phyloP scores from a whole-genome alignment of 2,329 filamentous ascomycete species.

The Alternaria sp. region DNA sequence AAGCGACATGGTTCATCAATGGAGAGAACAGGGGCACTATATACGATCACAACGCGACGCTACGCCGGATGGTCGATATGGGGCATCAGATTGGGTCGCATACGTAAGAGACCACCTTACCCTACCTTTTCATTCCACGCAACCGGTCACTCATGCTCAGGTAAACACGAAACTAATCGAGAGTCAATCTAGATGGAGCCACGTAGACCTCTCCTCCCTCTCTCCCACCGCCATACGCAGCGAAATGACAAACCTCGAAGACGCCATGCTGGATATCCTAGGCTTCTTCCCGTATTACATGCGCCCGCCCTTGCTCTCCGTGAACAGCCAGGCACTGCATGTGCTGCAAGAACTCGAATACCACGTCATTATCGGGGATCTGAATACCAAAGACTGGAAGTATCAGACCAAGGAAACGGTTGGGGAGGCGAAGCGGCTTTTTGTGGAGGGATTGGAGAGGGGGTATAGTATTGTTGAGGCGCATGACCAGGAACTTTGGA shows the following conservation, averaged over 20 bases:
- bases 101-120: background rate
- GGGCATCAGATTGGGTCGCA: constrained; percentile 5
- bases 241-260: constrained; percentile 56
- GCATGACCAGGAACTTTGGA: constrained; percentile 13
- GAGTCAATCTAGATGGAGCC: constrained; percentile 46
- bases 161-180: too few species aligned
- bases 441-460: constrained; percentile 34
- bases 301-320: constrained; percentile 48
- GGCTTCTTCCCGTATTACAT: constrained; percentile 60
- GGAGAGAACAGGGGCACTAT: background rate
- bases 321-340: constrained; percentile 38
- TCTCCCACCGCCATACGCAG: constrained; percentile 48
- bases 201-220: constrained; percentile 51
- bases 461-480: constrained; percentile 11
- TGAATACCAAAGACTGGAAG: constrained; percentile 66
- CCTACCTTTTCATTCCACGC: too few species aligned
- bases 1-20: constrained; percentile 6
- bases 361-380: constrained; percentile 63
- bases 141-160: too few species aligned
- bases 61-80: background rate
- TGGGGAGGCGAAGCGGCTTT: constrained; percentile 57
- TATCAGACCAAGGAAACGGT: constrained; percentile 52
- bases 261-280: constrained; percentile 57
- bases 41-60: constrained; percentile 3
- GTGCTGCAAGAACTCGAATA: constrained; percentile 54